Percentiles rank a stretch among this genome's conserved stretches.
These are phyloP conservation scores for Epicoccum sorghinum DNA, from an alignment of 2,329 filamentous ascomycete species.

Conservation along the genomic window DNA sequence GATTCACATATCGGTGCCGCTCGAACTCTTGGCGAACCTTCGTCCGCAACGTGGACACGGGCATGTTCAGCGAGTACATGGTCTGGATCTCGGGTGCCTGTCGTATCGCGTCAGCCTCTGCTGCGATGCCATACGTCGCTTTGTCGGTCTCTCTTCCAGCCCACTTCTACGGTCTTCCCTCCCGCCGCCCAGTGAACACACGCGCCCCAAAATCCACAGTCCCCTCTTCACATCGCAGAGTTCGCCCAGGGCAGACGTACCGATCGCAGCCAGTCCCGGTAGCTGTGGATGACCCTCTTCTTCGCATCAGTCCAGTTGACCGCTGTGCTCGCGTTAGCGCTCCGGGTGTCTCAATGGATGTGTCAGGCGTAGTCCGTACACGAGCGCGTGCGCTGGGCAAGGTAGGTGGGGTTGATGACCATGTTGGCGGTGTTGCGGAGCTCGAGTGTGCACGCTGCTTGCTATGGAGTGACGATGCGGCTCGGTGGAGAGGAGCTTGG, in stretches of 20 bases:
- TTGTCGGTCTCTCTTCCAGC: not conserved
- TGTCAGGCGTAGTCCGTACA: conserved; percentile 46
- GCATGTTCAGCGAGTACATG: conserved; percentile 93
- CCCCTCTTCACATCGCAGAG: conserved; percentile 2
- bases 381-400: conserved; percentile 66
- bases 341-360: conserved; percentile 22
- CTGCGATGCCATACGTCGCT: not conserved
- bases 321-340: conserved; percentile 61
- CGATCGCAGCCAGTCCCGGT: conserved; percentile 94
- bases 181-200: not conserved
- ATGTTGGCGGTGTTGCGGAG: conserved; percentile 58
- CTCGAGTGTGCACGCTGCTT: conserved; percentile 28
- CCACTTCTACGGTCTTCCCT: not conserved
- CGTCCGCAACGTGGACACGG: conserved; percentile 84
- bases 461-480: conserved; percentile 41
- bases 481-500: conserved; percentile 38
- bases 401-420: conserved; percentile 88
- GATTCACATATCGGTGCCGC: conserved; percentile 89
- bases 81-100: conserved; percentile 96
- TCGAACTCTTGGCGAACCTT: conserved; percentile 98
- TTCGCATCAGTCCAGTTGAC: conserved; percentile 89
- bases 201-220: not conserved
- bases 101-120: conserved; percentile 18
- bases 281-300: conserved; percentile 82
- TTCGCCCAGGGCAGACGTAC: conserved; percentile 64